phyloP scores from a whole-genome alignment of 495 filamentous ascomycete species.

The Podospora conica region DNA sequence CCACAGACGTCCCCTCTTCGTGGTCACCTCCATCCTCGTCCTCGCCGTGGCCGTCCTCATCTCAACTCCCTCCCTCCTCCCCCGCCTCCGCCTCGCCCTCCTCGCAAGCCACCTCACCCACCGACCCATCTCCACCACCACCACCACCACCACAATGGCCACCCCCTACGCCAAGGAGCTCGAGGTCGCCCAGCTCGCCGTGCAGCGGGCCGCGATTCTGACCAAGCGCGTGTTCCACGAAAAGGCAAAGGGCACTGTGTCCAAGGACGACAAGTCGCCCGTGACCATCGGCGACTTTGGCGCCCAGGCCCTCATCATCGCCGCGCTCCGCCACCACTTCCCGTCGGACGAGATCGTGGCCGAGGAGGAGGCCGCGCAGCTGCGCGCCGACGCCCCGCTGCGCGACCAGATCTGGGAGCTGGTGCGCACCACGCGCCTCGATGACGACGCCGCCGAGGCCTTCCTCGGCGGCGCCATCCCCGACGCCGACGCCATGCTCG shows the following conservation, averaged over 20 bases:
- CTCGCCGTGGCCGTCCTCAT: constrained; percentile 21
- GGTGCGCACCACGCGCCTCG: constrained; percentile 64
- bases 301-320: constrained; percentile 92
- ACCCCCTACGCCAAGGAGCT: constrained; percentile 68
- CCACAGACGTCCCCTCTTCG: constrained; percentile 2
- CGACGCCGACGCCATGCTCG: constrained; percentile 69
- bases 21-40: constrained; percentile 17
- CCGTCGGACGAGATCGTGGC: constrained; percentile 86
- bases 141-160: constrained; percentile 14
- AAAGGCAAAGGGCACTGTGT: constrained; percentile 85
- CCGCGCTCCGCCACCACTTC: constrained; percentile 81
- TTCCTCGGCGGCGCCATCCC: constrained; percentile 66
- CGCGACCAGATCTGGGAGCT: constrained; percentile 74
- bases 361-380: constrained; percentile 81
- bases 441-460: constrained; percentile 54
- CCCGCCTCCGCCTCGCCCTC: constrained; percentile 22
- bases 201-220: constrained; percentile 80
- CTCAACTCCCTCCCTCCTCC: constrained; percentile 2
- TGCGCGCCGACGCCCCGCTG: constrained; percentile 62
- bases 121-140: neutral
- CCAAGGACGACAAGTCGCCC: constrained; percentile 90
- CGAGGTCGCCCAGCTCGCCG: constrained; percentile 79
- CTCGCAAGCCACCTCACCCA: constrained; percentile 13
- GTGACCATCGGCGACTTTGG: constrained; percentile 98
- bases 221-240: constrained; percentile 92